A percentile compares a stretch with the other conserved stretches of the same genome.
phyloP scores from a whole-genome alignment of 2,329 filamentous ascomycete species.

The Diaporthe citriasiana region DNA sequence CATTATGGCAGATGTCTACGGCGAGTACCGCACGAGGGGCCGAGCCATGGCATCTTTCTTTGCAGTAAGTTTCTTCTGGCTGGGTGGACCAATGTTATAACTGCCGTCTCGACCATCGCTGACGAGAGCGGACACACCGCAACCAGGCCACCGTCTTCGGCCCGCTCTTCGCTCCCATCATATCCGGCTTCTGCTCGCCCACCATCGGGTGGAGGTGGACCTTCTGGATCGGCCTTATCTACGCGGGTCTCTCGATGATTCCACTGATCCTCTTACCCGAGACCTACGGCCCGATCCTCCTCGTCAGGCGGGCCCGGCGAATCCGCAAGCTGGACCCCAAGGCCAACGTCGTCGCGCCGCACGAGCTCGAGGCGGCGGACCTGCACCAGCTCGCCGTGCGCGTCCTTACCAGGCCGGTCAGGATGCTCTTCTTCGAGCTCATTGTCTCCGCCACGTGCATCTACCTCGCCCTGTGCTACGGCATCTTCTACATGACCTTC shows the following conservation, averaged over 20 bases:
- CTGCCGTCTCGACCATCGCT: not conserved
- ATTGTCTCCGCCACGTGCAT: conserved; percentile 79
- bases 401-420: conserved; percentile 78
- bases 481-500: conserved; percentile 79
- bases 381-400: conserved; percentile 73
- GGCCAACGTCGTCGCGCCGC: conserved; percentile 67
- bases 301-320: conserved; percentile 68
- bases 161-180: conserved; percentile 75
- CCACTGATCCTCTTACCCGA: conserved; percentile 75
- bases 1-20: conserved; percentile 77
- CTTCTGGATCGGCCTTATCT: conserved; percentile 79
- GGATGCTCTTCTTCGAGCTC: conserved; percentile 80
- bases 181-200: conserved; percentile 72
- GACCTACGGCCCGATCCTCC: conserved; percentile 71
- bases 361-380: conserved; percentile 74
- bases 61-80: conserved; percentile 59
- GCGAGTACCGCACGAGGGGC: conserved; percentile 67
- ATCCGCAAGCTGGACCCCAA: conserved; percentile 69
- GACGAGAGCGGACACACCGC: not conserved
- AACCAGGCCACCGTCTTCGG: conserved; percentile 72
- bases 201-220: conserved; percentile 77
- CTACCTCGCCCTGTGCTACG: conserved; percentile 80
- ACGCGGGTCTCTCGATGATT: conserved; percentile 73
- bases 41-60: conserved; percentile 75
- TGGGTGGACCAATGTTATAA: fast-evolving